phyloP scores from a whole-genome alignment of 2,329 filamentous ascomycete genomes.

The Akanthomyces dipterigenus region DNA sequence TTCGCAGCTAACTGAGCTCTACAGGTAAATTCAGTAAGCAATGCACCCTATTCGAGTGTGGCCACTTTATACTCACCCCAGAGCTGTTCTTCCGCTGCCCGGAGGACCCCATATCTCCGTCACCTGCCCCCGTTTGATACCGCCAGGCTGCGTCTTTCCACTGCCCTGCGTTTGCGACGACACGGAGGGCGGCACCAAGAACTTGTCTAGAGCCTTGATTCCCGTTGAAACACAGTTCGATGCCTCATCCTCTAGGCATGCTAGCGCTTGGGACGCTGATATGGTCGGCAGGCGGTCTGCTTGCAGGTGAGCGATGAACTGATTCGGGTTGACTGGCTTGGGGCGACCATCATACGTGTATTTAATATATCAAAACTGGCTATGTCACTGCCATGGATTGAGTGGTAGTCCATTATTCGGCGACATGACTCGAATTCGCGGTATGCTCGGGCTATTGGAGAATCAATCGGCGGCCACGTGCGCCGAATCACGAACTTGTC shows the following conservation, averaged over 20 bases:
- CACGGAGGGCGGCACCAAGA: slow-evolving; percentile 26
- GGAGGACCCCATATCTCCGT: slow-evolving; percentile 86
- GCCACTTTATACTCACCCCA: slow-evolving; percentile 54
- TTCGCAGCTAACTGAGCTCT: slow-evolving; percentile 66
- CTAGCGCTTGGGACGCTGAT: slow-evolving; percentile 65
- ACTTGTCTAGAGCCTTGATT: slow-evolving; percentile 44
- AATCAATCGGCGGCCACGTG: neutral
- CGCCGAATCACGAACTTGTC: slow-evolving; percentile 6
- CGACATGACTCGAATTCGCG: slow-evolving; percentile 3
- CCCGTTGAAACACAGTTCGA: slow-evolving; percentile 50
- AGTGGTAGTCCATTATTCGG: slow-evolving; percentile 49
- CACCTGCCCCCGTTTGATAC: slow-evolving; percentile 68
- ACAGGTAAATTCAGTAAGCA: slow-evolving; percentile 13
- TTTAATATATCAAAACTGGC: slow-evolving; percentile 52
- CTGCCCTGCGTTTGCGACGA: neutral
- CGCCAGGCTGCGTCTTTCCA: slow-evolving; percentile 33
- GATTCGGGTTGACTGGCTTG: neutral
- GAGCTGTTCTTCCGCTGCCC: slow-evolving; percentile 75
- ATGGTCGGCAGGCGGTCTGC: slow-evolving; percentile 70
- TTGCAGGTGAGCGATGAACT: neutral
- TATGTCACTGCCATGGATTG: slow-evolving; percentile 52
- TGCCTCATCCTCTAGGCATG: slow-evolving; percentile 47
- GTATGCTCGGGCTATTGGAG: neutral
- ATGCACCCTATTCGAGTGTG: neutral
- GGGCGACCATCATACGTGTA: slow-evolving; percentile 38